phyloP scores from a whole-genome alignment of 2,329 filamentous ascomycete genomes.

The Pseudocercospora vitis region DNA sequence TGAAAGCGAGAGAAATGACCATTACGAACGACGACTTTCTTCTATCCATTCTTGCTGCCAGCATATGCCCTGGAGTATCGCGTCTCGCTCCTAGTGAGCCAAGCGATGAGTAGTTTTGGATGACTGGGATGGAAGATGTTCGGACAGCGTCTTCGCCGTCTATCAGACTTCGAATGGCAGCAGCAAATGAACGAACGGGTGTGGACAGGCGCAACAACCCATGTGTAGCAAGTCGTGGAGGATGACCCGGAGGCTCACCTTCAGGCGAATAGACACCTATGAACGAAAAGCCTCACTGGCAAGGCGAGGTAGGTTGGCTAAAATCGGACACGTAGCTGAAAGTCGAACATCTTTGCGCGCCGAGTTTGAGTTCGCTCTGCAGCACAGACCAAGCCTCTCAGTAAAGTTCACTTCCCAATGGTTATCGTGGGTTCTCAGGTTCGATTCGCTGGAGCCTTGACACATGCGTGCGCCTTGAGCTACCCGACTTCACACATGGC shows the following conservation, averaged over 20 bases:
- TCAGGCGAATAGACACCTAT: constrained; percentile 7
- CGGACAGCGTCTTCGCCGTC: neutral
- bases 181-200: neutral
- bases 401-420: neutral
- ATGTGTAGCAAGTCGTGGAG: neutral
- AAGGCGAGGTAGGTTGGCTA: constrained; percentile 4
- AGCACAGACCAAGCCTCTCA: neutral
- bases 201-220: neutral
- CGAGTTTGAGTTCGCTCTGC: too few relatives aligned
- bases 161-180: neutral
- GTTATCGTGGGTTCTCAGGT: too few relatives aligned
- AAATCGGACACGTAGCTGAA: neutral
- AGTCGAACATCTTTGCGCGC: neutral
- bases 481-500: neutral
- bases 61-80: constrained; percentile 7
- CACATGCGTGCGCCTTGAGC: too few relatives aligned
- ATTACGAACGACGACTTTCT: neutral
- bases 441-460: too few relatives aligned
- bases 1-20: neutral
- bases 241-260: neutral
- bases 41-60: constrained; percentile 1
- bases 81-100: neutral
- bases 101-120: constrained; percentile 1
- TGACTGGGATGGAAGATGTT: neutral
- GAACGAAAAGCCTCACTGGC: constrained; percentile 4